Evolutionary conservation across 2,329 filamentous ascomycete species (phyloP).

Genomic region (Mycosphaerella arachidis): DNA sequence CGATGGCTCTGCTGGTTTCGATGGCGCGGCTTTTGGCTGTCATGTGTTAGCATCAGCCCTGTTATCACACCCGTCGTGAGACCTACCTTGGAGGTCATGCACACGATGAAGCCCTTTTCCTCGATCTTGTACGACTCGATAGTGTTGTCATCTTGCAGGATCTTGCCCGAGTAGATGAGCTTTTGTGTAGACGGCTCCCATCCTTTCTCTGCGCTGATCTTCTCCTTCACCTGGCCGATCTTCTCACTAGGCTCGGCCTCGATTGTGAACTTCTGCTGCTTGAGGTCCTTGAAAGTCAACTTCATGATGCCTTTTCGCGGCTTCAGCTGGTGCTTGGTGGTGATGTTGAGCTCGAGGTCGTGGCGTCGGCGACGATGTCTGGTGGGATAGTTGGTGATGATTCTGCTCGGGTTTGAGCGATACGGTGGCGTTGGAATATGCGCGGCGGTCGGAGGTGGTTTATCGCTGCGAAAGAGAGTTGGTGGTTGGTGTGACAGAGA

Average conservation of each 20-base stretch:
- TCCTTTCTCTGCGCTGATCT: slow-evolving; percentile 86
- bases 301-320: slow-evolving; percentile 47
- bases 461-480: not conserved
- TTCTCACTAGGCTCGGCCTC: slow-evolving; percentile 90
- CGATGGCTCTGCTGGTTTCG: slow-evolving; percentile 49
- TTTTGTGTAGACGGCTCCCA: slow-evolving; percentile 90
- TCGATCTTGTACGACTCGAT: slow-evolving; percentile 97
- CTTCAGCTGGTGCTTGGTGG: slow-evolving; percentile 3
- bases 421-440: not conserved
- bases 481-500: not conserved
- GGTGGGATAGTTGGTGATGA: not conserved
- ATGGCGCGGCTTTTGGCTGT: slow-evolving; percentile 65
- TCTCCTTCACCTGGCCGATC: slow-evolving; percentile 85
- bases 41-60: slow-evolving; percentile 6
- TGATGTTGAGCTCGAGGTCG: slow-evolving; percentile 2
- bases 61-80: no score
- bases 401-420: not conserved
- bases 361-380: slow-evolving; percentile 5
- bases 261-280: slow-evolving; percentile 97
- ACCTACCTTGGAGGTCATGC: slow-evolving; percentile 89
- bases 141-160: slow-evolving; percentile 94
- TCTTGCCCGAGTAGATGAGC: slow-evolving; percentile 99
- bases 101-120: slow-evolving; percentile 98
- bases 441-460: not conserved
- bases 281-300: slow-evolving; percentile 82